Evolutionary conservation across 345 rosid species (phyloP).

Genomic region (Populus ilicifolia): DNA sequence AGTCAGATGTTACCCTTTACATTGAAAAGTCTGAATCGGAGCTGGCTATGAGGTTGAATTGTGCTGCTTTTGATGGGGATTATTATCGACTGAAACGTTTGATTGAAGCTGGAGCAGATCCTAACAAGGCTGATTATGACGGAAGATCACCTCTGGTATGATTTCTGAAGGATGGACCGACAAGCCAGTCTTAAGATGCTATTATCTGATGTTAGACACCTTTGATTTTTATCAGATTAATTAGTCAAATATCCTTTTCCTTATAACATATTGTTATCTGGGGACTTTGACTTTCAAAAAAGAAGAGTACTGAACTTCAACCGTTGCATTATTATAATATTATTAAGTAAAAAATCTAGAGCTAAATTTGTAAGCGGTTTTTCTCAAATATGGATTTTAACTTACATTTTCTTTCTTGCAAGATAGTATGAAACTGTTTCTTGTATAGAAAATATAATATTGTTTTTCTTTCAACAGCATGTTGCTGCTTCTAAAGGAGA

Average conservation of each 20-base stretch:
- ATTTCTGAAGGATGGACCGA: neutral
- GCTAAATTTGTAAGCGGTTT: neutral
- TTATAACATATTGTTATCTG: neutral
- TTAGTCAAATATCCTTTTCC: too few species aligned
- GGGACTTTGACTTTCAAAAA: neutral
- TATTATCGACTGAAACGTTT: conserved; percentile 54
- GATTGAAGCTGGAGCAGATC: conserved; percentile 66
- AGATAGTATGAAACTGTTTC: neutral
- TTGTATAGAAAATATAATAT: neutral
- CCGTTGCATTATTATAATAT: neutral
- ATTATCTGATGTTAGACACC: neutral
- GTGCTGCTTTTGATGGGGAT: conserved; percentile 66
- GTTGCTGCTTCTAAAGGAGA: conserved; percentile 75
- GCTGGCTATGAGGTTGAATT: conserved; percentile 58
- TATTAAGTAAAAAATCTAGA: neutral
- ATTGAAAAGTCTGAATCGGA: conserved; percentile 72
- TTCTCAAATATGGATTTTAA: neutral
- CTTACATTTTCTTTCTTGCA: neutral
- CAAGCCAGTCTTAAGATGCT: neutral
- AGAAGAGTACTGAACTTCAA: too few species aligned
- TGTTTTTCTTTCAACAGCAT: conserved; percentile 43
- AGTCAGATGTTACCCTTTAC: conserved; percentile 59
- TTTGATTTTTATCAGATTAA: too few species aligned
- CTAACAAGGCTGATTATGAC: conserved; percentile 61
- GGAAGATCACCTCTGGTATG: conserved; percentile 86